Evolutionary conservation across 495 filamentous ascomycete species (phyloP).

Genomic region (Trichoderma parareesei): DNA sequence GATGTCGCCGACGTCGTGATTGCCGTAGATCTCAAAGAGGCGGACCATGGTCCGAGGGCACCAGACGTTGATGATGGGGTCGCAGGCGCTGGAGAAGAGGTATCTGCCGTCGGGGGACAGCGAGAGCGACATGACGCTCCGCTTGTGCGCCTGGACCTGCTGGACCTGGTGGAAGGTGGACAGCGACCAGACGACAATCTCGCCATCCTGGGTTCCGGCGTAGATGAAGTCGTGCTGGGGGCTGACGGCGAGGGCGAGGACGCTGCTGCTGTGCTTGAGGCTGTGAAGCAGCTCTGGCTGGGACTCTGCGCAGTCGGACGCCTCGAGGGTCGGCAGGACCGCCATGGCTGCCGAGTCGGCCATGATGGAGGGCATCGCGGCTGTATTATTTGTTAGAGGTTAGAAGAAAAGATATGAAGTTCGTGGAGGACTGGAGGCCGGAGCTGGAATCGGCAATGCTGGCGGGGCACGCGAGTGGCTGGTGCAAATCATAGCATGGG

Average conservation of each 20-base stretch:
- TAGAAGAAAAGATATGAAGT: not conserved
- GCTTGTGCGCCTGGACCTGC: constrained; percentile 75
- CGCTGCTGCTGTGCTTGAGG: constrained; percentile 62
- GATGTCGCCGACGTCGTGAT: constrained; percentile 90
- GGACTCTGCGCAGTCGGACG: not conserved
- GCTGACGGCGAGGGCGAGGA: constrained; percentile 61
- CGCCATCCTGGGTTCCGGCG: constrained; percentile 84
- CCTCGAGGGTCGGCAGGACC: not conserved
- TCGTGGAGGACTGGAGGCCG: not conserved
- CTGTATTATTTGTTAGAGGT: not conserved
- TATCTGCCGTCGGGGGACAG: constrained; percentile 64
- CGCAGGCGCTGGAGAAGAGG: constrained; percentile 88
- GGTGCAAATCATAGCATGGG: not conserved
- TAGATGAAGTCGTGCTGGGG: constrained; percentile 53
- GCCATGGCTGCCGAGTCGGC: not conserved
- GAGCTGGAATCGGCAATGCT: not conserved
- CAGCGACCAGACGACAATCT: constrained; percentile 85
- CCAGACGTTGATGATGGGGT: constrained; percentile 84
- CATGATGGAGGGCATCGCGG: constrained; percentile 2
- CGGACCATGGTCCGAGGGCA: constrained; percentile 34
- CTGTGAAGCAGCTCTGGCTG: constrained; percentile 55
- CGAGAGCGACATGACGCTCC: constrained; percentile 79
- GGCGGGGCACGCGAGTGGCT: constrained; percentile 2
- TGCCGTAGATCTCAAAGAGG: constrained; percentile 87
- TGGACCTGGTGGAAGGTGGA: constrained; percentile 71